phyloP scores from a whole-genome alignment of 495 filamentous ascomycete species.

The Xanthoparmelia taractica region DNA sequence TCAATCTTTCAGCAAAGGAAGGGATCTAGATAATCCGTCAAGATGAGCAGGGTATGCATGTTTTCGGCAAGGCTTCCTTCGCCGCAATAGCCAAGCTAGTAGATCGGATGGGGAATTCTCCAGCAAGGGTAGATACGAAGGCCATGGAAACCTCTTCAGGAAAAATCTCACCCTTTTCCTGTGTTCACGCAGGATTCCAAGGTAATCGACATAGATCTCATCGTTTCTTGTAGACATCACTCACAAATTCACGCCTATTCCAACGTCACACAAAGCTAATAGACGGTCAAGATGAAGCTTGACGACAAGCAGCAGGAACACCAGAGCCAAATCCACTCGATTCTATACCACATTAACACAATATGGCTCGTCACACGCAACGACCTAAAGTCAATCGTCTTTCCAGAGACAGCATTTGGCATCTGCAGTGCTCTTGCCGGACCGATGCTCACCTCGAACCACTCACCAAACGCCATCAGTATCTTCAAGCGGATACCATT shows the following conservation, averaged over 20 bases:
- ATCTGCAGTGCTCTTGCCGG: constrained; percentile 30
- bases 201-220: not conserved
- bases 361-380: constrained; percentile 37
- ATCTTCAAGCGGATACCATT: constrained; percentile 21
- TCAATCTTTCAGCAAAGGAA: not conserved
- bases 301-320: not conserved
- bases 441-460: constrained; percentile 18
- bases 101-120: not conserved
- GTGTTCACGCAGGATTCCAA: constrained; percentile 3
- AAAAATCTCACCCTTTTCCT: constrained; percentile 6
- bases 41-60: too few species aligned
- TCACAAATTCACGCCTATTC: not conserved
- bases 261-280: not conserved
- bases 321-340: not conserved
- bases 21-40: too few species aligned
- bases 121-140: not conserved
- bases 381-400: constrained; percentile 37
- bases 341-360: constrained; percentile 20
- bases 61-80: not conserved
- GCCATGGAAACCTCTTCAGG: not conserved
- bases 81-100: not conserved
- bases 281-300: not conserved
- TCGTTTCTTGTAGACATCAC: not conserved
- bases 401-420: constrained; percentile 35
- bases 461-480: not conserved